Percentiles rank a stretch among this genome's conserved stretches.
These are phyloP conservation scores for Avena atlantica DNA, from an alignment of 176 grass and related monocot genomes.

Conservation along the genomic window DNA sequence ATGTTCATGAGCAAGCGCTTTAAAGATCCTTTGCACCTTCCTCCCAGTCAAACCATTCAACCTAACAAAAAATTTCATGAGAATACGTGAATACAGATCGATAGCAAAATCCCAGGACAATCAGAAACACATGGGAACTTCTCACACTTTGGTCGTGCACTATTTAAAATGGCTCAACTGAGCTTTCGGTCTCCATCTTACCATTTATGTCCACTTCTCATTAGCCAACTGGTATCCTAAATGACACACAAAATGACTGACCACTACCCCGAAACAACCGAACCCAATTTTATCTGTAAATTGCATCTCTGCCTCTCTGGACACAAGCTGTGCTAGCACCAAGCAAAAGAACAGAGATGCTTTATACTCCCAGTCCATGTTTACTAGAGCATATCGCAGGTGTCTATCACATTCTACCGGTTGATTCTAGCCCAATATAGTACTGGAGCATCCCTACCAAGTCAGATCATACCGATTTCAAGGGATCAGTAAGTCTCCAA, in stretches of 20 bases:
- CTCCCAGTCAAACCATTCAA: slow-evolving; percentile 83
- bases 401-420: neutral
- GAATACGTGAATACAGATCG: slow-evolving; percentile 16
- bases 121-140: neutral
- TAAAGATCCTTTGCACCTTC: slow-evolving; percentile 84
- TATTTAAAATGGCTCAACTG: slow-evolving; percentile 4
- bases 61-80: slow-evolving; percentile 59
- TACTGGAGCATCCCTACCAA: neutral
- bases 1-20: slow-evolving; percentile 69
- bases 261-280: slow-evolving; percentile 20
- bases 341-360: neutral
- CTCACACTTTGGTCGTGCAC: neutral
- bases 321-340: neutral
- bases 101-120: slow-evolving; percentile 16
- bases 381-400: slow-evolving; percentile 1
- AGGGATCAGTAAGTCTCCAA: slow-evolving; percentile 11
- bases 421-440: slow-evolving; percentile 10
- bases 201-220: slow-evolving; percentile 14
- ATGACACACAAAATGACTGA: slow-evolving; percentile 6
- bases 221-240: slow-evolving; percentile 3
- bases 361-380: neutral
- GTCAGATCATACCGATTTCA: slow-evolving; percentile 19
- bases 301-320: slow-evolving; percentile 21
- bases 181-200: neutral
- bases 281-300: slow-evolving; percentile 8